Percentiles rank a stretch among this genome's conserved stretches.
phyloP scores from a whole-genome alignment of 176 grass and related monocot species.

The Zizania latifolia region DNA sequence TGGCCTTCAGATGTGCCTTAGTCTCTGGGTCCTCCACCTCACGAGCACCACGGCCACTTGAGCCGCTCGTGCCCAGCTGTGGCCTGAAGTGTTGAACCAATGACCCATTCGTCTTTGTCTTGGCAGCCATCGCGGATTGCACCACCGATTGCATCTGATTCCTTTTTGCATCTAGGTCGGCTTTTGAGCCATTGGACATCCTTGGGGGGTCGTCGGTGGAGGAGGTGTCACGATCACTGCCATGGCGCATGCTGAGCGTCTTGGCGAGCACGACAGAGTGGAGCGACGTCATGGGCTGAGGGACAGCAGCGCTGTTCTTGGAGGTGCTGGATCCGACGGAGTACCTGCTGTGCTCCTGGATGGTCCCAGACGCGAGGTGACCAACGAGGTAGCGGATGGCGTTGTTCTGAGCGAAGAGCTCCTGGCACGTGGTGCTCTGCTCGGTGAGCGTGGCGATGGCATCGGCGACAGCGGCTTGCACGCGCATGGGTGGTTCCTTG shows the following conservation, averaged over 20 bases:
- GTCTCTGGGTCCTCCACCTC: slow-evolving; percentile 49
- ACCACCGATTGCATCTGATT: slow-evolving; percentile 73
- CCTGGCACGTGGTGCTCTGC: slow-evolving; percentile 53
- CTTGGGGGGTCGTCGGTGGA: neutral
- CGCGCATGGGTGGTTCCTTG: slow-evolving; percentile 66
- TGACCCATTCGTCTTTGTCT: slow-evolving; percentile 20
- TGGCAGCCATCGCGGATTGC: slow-evolving; percentile 57
- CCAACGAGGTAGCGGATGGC: slow-evolving; percentile 65
- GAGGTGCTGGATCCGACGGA: slow-evolving; percentile 39
- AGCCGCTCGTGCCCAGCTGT: slow-evolving; percentile 31
- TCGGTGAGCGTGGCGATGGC: slow-evolving; percentile 52
- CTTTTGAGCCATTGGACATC: neutral
- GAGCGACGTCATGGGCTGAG: slow-evolving; percentile 41
- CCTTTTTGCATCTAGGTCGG: slow-evolving; percentile 16
- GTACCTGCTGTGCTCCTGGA: slow-evolving; percentile 93
- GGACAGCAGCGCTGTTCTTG: slow-evolving; percentile 2
- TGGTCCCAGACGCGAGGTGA: slow-evolving; percentile 76
- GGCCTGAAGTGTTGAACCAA: slow-evolving; percentile 28
- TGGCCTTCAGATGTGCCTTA: slow-evolving; percentile 75
- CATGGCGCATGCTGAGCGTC: slow-evolving; percentile 41
- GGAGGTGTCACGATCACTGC: neutral
- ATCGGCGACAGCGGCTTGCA: slow-evolving; percentile 64
- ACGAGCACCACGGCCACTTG: slow-evolving; percentile 37
- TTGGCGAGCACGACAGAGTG: slow-evolving; percentile 69
- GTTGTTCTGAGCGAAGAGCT: slow-evolving; percentile 73